A percentile compares a stretch with the other conserved stretches of the same genome.
Evolutionary conservation across 2,329 filamentous ascomycete genomes (phyloP).

Genomic region (Scedosporium aurantiacum): DNA sequence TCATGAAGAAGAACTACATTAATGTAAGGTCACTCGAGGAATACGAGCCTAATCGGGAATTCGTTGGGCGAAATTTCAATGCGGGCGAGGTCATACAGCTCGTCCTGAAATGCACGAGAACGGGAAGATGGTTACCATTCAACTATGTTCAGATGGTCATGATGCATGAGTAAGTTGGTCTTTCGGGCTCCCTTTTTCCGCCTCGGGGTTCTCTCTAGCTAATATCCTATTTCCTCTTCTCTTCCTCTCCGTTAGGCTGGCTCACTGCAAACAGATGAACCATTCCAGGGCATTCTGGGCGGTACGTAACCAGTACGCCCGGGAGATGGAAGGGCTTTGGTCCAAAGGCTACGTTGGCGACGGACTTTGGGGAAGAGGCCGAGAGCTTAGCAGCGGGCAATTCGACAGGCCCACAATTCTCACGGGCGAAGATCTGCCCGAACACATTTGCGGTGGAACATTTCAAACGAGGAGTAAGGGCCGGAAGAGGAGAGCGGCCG

Average conservation of each 20-base stretch:
- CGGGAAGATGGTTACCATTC: slow-evolving; percentile 66
- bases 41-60: slow-evolving; percentile 69
- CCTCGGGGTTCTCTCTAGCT: background rate
- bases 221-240: background rate
- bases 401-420: slow-evolving; percentile 43
- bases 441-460: slow-evolving; percentile 73
- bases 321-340: slow-evolving; percentile 63
- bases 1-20: slow-evolving; percentile 57
- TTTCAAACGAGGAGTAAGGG: slow-evolving; percentile 48
- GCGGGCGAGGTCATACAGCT: slow-evolving; percentile 79
- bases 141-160: slow-evolving; percentile 86
- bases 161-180: slow-evolving; percentile 60
- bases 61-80: slow-evolving; percentile 84
- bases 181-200: no score
- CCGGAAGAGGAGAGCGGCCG: slow-evolving; percentile 40
- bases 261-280: slow-evolving; percentile 88
- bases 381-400: slow-evolving; percentile 48
- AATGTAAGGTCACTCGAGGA: slow-evolving; percentile 62
- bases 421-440: slow-evolving; percentile 47
- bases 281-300: slow-evolving; percentile 73
- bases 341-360: slow-evolving; percentile 62
- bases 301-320: slow-evolving; percentile 62
- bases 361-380: slow-evolving; percentile 70
- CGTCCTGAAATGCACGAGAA: slow-evolving; percentile 57
- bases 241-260: slow-evolving; percentile 38